phyloP scores from a whole-genome alignment of 495 filamentous ascomycete genomes.

The Tetracladium setigerum region DNA sequence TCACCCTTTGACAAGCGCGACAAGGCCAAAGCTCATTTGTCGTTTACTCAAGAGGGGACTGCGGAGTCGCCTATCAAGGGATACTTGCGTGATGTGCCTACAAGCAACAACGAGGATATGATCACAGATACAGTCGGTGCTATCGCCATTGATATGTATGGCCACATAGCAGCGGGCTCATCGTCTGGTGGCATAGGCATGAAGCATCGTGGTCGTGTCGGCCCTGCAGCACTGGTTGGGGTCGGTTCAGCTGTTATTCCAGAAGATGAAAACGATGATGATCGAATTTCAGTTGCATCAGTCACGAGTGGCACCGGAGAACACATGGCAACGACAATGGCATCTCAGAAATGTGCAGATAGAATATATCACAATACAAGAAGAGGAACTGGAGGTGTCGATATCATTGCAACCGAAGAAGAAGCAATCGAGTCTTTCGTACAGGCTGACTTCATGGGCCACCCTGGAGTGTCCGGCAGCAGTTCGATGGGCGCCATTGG shows the following conservation, averaged over 20 bases:
- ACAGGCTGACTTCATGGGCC: slow-evolving; percentile 70
- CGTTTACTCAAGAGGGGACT: slow-evolving; percentile 17
- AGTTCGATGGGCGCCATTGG: slow-evolving; percentile 72
- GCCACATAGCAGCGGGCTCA: slow-evolving; percentile 91
- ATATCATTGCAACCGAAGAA: slow-evolving; percentile 60
- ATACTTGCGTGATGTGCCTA: neutral
- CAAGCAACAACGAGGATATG: slow-evolving; percentile 28
- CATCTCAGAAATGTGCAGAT: slow-evolving; percentile 69
- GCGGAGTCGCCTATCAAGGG: slow-evolving; percentile 10
- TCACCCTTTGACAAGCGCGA: neutral
- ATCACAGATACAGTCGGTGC: slow-evolving; percentile 94
- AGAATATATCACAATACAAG: slow-evolving; percentile 62
- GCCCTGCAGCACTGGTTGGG: slow-evolving; percentile 86
- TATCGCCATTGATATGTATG: slow-evolving; percentile 78
- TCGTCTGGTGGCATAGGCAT: slow-evolving; percentile 99
- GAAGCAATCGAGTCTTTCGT: slow-evolving; percentile 65
- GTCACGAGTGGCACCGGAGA: slow-evolving; percentile 94
- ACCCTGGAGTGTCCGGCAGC: slow-evolving; percentile 68
- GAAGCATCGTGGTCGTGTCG: slow-evolving; percentile 87
- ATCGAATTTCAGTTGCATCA: slow-evolving; percentile 57
- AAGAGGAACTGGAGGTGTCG: slow-evolving; percentile 48
- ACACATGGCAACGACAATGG: slow-evolving; percentile 90
- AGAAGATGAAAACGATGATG: slow-evolving; percentile 49
- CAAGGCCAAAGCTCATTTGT: neutral
- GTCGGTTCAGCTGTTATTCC: slow-evolving; percentile 86